A percentile compares a stretch with the other conserved stretches of the same genome.
phyloP scores from a whole-genome alignment of 805 yeast genomes.

The Yamadazyma akitaensis region DNA sequence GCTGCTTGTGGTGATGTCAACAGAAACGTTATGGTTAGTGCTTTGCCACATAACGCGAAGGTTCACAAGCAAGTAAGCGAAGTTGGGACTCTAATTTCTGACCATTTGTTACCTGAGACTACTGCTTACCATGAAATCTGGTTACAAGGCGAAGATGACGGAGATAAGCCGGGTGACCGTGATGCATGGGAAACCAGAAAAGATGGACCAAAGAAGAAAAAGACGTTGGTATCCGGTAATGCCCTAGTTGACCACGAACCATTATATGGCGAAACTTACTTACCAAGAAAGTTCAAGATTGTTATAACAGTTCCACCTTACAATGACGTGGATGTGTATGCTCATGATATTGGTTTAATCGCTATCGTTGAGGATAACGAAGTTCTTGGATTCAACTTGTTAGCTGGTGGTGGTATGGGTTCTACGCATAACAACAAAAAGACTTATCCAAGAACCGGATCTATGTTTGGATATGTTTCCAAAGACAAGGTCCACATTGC shows the following conservation, averaged over 20 bases:
- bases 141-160: slow-evolving; percentile 81
- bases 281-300: slow-evolving; percentile 94
- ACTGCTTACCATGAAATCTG: slow-evolving; percentile 97
- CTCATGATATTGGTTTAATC: slow-evolving; percentile 90
- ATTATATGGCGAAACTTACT: slow-evolving; percentile 76
- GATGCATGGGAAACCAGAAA: slow-evolving; percentile 61
- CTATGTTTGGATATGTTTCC: slow-evolving; percentile 73
- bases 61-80: slow-evolving; percentile 73
- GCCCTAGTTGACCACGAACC: slow-evolving; percentile 84
- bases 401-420: slow-evolving; percentile 99
- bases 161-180: slow-evolving; percentile 65
- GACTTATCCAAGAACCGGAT: slow-evolving; percentile 94
- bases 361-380: slow-evolving; percentile 73
- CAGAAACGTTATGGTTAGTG: slow-evolving; percentile 91
- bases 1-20: slow-evolving; percentile 99
- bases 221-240: slow-evolving; percentile 81
- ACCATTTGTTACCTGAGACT: slow-evolving; percentile 81
- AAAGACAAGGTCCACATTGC: slow-evolving; percentile 68
- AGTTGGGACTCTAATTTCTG: slow-evolving; percentile 65
- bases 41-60: slow-evolving; percentile 81
- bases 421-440: slow-evolving; percentile 94
- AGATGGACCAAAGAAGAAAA: slow-evolving; percentile 77
- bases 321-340: slow-evolving; percentile 95
- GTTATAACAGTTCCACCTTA: slow-evolving; percentile 94
- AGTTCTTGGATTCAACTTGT: slow-evolving; percentile 77